Conservation (phyloP, 305 asterid genomes). For the Fraxinus greggii region DNA sequence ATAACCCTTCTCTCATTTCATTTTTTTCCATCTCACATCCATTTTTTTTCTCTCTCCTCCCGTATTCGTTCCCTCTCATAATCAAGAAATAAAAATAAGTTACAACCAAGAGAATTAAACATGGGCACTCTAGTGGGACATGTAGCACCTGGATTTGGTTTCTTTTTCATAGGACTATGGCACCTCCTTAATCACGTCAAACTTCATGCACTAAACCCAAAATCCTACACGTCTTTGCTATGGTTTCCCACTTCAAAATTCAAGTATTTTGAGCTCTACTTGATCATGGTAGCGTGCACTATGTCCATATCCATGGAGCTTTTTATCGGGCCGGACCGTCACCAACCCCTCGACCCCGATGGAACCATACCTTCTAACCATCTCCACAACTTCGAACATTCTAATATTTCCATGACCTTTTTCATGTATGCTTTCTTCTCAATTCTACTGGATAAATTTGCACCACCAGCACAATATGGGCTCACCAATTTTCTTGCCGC, state of each 20-base stretch:
- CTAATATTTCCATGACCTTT: constrained; percentile 37
- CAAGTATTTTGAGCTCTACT: constrained; percentile 15
- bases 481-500: constrained; percentile 35
- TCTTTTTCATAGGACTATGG: constrained; percentile 26
- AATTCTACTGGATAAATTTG: constrained; percentile 32
- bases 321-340: constrained; percentile 28
- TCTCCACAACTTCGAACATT: constrained; percentile 45
- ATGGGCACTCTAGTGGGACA: constrained; percentile 29
- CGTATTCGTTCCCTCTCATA: not conserved
- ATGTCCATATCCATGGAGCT: constrained; percentile 25
- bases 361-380: constrained; percentile 48
- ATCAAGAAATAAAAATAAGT: not conserved
- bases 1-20: not conserved
- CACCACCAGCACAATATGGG: constrained; percentile 25
- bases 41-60: not conserved
- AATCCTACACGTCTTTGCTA: constrained; percentile 19
- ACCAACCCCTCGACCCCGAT: constrained; percentile 41
- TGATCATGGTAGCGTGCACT: constrained; percentile 11
- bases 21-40: not conserved
- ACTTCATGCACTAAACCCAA: constrained; percentile 20
- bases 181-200: constrained; percentile 25
- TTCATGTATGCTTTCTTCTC: constrained; percentile 37
- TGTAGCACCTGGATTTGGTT: constrained; percentile 22
- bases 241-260: constrained; percentile 23
- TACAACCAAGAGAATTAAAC: not conserved